phyloP scores from a whole-genome alignment of 176 grass and related monocot genomes.

The Eleusine indica region DNA sequence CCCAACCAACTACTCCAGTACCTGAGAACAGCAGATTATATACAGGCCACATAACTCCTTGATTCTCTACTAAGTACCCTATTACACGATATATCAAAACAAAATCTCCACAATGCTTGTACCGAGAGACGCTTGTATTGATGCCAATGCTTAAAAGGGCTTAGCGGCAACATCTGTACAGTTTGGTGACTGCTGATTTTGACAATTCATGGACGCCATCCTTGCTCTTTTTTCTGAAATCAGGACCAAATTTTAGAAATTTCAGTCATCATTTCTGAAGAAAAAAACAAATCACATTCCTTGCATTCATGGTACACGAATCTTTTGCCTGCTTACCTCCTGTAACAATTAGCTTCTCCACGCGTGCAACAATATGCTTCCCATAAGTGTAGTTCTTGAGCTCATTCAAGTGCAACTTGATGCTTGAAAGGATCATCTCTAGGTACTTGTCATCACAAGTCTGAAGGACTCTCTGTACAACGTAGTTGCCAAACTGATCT shows the following conservation, averaged over 20 bases:
- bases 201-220: slow-evolving; percentile 30
- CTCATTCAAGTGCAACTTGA: slow-evolving; percentile 88
- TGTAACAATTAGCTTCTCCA: slow-evolving; percentile 86
- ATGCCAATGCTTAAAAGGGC: slow-evolving; percentile 24
- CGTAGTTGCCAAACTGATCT: slow-evolving; percentile 98
- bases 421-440: slow-evolving; percentile 80
- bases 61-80: slow-evolving; percentile 30
- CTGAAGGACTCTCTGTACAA: slow-evolving; percentile 91
- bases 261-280: not conserved
- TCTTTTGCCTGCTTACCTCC: slow-evolving; percentile 56
- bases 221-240: slow-evolving; percentile 48
- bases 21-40: slow-evolving; percentile 25
- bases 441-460: slow-evolving; percentile 89
- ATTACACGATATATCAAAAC: slow-evolving; percentile 26
- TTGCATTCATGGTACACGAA: not conserved
- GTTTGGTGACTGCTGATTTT: slow-evolving; percentile 11
- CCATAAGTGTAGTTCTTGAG: slow-evolving; percentile 94
- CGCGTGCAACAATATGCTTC: slow-evolving; percentile 91
- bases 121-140: not conserved
- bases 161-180: slow-evolving; percentile 37
- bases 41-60: slow-evolving; percentile 33
- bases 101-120: not conserved
- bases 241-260: not conserved
- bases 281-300: not conserved
- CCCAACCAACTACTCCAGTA: slow-evolving; percentile 34